Percentiles rank a stretch among this genome's conserved stretches.
Conservation (phyloP, 2,329 filamentous ascomycete genomes). For the Fusarium nodosum region DNA sequence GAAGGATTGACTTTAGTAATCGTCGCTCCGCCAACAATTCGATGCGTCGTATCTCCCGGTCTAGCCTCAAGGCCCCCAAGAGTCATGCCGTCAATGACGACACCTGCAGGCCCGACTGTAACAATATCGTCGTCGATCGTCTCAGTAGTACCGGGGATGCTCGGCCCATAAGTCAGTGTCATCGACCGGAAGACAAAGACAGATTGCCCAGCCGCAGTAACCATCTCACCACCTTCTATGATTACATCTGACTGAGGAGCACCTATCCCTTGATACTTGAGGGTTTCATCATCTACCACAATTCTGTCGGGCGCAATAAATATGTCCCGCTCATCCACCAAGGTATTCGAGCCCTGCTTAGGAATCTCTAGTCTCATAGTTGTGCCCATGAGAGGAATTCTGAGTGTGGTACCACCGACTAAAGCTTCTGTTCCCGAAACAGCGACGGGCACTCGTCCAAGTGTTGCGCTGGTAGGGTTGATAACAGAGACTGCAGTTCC, state of each 20-base stretch:
- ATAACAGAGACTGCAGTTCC: conserved; percentile 52
- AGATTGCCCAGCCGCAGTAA: conserved; percentile 60
- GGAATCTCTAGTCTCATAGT: conserved; percentile 56
- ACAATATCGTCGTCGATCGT: conserved; percentile 66
- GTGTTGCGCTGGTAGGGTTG: conserved; percentile 54
- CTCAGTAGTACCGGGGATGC: conserved; percentile 52
- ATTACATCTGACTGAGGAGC: conserved; percentile 59
- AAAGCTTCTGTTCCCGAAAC: conserved; percentile 58
- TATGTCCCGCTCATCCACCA: conserved; percentile 53
- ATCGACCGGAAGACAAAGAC: conserved; percentile 59
- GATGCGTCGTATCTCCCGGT: conserved; percentile 57
- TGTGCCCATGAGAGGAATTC: conserved; percentile 57
- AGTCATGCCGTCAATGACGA: conserved; percentile 58
- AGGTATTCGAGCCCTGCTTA: conserved; percentile 53
- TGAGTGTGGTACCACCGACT: conserved; percentile 60
- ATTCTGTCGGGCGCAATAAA: conserved; percentile 55
- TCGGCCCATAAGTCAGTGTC: conserved; percentile 62
- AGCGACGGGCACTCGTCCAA: conserved; percentile 59
- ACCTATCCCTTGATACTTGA: conserved; percentile 53
- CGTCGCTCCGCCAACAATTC: conserved; percentile 66
- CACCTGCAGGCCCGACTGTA: conserved; percentile 62
- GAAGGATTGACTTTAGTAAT: conserved; percentile 64
- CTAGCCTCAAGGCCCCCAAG: conserved; percentile 59
- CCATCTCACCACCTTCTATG: conserved; percentile 63
- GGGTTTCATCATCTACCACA: conserved; percentile 54